Evolutionary conservation across 306 rosid genomes (phyloP).

Genomic region (Carpinus fangiana): DNA sequence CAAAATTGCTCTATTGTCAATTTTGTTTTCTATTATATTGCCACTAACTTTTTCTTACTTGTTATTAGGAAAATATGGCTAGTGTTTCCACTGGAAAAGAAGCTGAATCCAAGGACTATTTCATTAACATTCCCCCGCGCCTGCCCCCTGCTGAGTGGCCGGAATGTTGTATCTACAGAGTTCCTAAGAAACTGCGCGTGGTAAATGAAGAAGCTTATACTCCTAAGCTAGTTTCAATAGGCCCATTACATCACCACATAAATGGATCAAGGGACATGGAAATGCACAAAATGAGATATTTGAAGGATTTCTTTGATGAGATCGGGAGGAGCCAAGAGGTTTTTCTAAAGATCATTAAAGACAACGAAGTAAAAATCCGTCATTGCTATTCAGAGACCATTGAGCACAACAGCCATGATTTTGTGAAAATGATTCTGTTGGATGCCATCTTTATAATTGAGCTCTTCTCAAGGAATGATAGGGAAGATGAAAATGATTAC

Average conservation of each 20-base stretch:
- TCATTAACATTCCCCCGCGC: not conserved
- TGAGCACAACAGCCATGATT: not conserved
- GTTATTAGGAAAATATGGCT: too few relatives aligned
- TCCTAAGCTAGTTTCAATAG: slow-evolving; percentile 25
- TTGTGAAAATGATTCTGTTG: slow-evolving; percentile 1
- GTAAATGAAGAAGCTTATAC: slow-evolving; percentile 24
- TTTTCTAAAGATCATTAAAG: not conserved
- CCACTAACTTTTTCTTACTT: not conserved
- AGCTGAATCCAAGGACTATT: not conserved
- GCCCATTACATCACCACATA: slow-evolving; percentile 18
- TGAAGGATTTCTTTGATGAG: not conserved
- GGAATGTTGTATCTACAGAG: slow-evolving; percentile 23
- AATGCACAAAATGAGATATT: not conserved
- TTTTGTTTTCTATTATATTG: too few relatives aligned
- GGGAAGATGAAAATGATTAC: not conserved
- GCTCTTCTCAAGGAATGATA: not conserved
- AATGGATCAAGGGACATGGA: slow-evolving; percentile 1
- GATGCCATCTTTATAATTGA: slow-evolving; percentile 32
- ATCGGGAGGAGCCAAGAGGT: not conserved
- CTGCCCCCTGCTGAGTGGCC: not conserved
- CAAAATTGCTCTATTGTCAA: too few relatives aligned
- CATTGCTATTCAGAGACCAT: not conserved
- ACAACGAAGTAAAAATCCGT: not conserved
- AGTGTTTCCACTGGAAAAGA: not conserved
- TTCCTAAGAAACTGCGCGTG: slow-evolving; percentile 26